A percentile compares a stretch with the other conserved stretches of the same genome.
phyloP scores from a whole-genome alignment of 495 filamentous ascomycete genomes.

The Poronia punctata region DNA sequence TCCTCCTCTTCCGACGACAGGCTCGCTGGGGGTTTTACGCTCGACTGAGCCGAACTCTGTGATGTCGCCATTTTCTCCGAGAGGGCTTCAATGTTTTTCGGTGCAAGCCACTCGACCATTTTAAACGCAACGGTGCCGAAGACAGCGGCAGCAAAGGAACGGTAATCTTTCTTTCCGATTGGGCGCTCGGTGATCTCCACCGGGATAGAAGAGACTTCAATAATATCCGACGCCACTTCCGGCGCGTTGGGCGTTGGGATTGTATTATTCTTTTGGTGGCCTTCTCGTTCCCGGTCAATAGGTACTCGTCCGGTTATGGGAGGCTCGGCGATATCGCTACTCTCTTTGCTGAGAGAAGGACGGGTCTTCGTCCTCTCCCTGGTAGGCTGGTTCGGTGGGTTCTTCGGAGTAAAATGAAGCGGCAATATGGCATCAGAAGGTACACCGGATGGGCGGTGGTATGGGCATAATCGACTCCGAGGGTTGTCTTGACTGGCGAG shows the following conservation, averaged over 20 bases:
- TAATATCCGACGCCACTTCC: not conserved
- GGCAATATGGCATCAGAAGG: conserved; percentile 33
- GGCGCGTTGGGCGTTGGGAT: conserved; percentile 13
- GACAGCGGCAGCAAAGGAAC: conserved; percentile 76
- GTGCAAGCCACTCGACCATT: conserved; percentile 73
- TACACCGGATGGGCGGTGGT: conserved; percentile 29
- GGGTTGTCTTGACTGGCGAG: conserved; percentile 76
- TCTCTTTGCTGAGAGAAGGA: conserved; percentile 1
- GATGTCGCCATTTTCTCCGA: conserved; percentile 20
- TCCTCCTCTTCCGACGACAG: conserved; percentile 4
- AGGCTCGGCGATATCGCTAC: not conserved
- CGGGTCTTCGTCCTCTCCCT: conserved; percentile 9
- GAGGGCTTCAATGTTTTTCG: conserved; percentile 41
- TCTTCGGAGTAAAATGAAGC: conserved; percentile 29
- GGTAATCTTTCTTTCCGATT: conserved; percentile 66
- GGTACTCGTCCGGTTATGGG: not conserved
- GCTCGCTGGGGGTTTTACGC: conserved; percentile 1
- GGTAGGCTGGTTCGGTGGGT: conserved; percentile 17
- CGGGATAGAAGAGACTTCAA: conserved; percentile 2
- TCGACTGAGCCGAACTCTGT: conserved; percentile 3
- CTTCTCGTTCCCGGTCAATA: not conserved
- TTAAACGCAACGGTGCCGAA: conserved; percentile 71
- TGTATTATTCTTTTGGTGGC: conserved; percentile 11
- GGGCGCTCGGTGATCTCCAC: conserved; percentile 37
- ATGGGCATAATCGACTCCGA: conserved; percentile 63